Evolutionary conservation across 352 stramenopile species (phyloP), one percentile per base, ranked within the genome.

Genomic region (Globisporangium radiosum): DNA sequence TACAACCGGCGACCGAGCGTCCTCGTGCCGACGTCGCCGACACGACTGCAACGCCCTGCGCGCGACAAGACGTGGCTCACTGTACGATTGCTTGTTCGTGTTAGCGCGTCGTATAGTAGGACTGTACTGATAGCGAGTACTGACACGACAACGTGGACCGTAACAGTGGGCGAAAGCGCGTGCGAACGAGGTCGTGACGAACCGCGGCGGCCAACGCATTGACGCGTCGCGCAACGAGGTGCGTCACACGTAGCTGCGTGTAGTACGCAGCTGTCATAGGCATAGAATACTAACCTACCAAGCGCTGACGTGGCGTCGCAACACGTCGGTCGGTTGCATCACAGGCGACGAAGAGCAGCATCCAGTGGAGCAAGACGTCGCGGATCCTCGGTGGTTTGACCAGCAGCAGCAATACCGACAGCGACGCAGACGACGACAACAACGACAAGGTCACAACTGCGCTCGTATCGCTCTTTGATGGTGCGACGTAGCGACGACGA

Each of bases 381-480:
- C 77, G 78, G 59, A 83, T 89, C 65, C 81, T 89, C 68, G 79
- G 76, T 45, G 69, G 69, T 3, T 51, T 89, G 25, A 33, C 25
- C 25, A 33, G 25, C 25, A 33, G 25, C 25, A 33, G 25, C 25
- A 33, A 33, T 33, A 33, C 25, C 25, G 25, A 33, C 25, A 33
- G 25, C 6, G 59, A 69, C 52, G 67, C 72, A 52, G 65, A 81
- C 37, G 66, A 71, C 36, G 52, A 45, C 50, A 2, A 33, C 25
- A 83, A n/a, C n/a, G 65, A 76, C 52, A 83, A 85, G 64, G 77
- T 89, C 44, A 81, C 75, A 6, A 76, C 71, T 6, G 79, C 66
- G 9, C 79, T 87, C 49, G 76, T 85, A 6, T 72, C 78, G 44
- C 62, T 89, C 6, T 86, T 89, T 60, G 25, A 33, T 33, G 25